Conservation (phyloP, 805 yeast genomes). For the Yarrowia sp. region DNA sequence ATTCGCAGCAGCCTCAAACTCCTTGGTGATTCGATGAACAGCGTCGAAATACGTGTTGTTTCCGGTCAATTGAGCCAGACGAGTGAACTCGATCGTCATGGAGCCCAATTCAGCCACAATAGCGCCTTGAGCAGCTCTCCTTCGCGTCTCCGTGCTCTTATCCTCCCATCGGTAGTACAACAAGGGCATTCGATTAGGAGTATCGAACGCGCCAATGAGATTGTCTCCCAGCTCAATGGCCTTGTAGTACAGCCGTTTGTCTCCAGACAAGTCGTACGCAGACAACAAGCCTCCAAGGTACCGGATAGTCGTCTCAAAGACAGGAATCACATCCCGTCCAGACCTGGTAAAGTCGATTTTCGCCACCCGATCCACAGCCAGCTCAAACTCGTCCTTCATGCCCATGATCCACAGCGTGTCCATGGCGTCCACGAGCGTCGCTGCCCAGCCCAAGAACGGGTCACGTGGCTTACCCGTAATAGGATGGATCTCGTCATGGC, state of each 20-base stretch:
- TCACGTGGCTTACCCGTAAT: constrained; percentile 38
- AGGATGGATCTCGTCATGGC: constrained; percentile 49
- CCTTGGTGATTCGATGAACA: constrained; percentile 46
- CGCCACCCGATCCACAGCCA: constrained; percentile 42
- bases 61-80: constrained; percentile 51
- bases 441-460: constrained; percentile 53
- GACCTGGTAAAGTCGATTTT: constrained; percentile 44
- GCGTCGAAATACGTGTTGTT: constrained; percentile 52
- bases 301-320: constrained; percentile 53
- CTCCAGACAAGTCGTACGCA: constrained; percentile 51
- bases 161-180: constrained; percentile 47
- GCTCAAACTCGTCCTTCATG: constrained; percentile 42
- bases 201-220: constrained; percentile 55
- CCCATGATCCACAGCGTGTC: constrained; percentile 53
- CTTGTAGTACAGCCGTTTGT: constrained; percentile 40
- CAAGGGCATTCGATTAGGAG: constrained; percentile 56
- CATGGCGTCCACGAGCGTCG: constrained; percentile 51
- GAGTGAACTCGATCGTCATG: constrained; percentile 51
- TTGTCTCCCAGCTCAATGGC: constrained; percentile 51
- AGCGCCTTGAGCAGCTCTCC: constrained; percentile 36
- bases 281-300: constrained; percentile 54
- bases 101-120: constrained; percentile 51
- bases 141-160: constrained; percentile 29
- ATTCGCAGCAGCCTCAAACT: constrained; percentile 40
- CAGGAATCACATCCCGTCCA: constrained; percentile 45